A percentile compares a stretch with the other conserved stretches of the same genome.
Evolutionary conservation across 768 basidiomycete genomes (phyloP).

Genomic region (Tricholoma flavovirens): DNA sequence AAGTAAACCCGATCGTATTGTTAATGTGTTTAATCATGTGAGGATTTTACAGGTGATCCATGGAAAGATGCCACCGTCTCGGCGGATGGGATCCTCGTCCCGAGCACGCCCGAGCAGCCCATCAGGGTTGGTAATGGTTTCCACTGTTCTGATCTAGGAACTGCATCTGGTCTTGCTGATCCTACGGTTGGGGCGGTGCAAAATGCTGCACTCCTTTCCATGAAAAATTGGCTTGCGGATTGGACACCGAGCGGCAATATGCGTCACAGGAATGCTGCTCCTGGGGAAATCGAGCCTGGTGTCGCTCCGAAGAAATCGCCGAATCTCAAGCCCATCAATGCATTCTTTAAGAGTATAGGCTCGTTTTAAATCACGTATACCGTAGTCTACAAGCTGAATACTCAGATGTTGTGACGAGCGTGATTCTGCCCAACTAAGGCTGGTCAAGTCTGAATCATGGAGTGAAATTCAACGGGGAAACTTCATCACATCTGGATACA

Average conservation of each 20-base stretch:
- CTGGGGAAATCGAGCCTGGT: background rate
- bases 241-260: constrained; percentile 24
- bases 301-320: background rate
- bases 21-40: background rate
- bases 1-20: constrained; percentile 20
- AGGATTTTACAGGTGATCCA: constrained; percentile 48
- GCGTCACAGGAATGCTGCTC: background rate
- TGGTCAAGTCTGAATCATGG: background rate
- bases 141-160: constrained; percentile 58
- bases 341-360: constrained; percentile 27
- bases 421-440: background rate
- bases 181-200: constrained; percentile 51
- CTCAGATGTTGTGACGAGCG: background rate
- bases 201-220: constrained; percentile 41
- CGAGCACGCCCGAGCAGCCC: constrained; percentile 48
- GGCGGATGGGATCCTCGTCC: constrained; percentile 38
- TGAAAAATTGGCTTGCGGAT: constrained; percentile 54
- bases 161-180: constrained; percentile 37
- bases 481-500: constrained; percentile 49
- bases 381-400: background rate
- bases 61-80: constrained; percentile 70
- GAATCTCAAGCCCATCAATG: constrained; percentile 27
- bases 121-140: constrained; percentile 58
- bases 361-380: constrained; percentile 5
- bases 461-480: constrained; percentile 53